These are phyloP conservation scores for Nothophoma quercina DNA, from an alignment of 2,329 filamentous ascomycete species.

Conservation along the genomic window DNA sequence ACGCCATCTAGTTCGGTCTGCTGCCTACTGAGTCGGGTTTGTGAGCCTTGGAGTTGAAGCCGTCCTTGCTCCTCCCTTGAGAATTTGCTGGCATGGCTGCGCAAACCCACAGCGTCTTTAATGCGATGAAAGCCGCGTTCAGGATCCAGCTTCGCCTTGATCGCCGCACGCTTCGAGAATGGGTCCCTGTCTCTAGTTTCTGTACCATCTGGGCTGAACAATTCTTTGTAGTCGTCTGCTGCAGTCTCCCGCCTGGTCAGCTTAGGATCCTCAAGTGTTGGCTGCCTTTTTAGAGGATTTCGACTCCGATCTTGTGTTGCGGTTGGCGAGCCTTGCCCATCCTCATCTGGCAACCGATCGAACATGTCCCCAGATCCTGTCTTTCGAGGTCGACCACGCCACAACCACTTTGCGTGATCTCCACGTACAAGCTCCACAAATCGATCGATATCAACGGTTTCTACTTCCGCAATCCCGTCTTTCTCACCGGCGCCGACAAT, in stretches of 20 bases:
- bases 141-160: constrained; percentile 82
- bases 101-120: constrained; percentile 78
- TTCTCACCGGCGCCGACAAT: constrained; percentile 87
- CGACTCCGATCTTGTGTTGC: constrained; percentile 58
- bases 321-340: constrained; percentile 63
- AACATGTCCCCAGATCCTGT: constrained; percentile 51
- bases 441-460: constrained; percentile 86
- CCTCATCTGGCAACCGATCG: constrained; percentile 47
- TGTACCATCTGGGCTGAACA: constrained; percentile 29
- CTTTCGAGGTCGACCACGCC: constrained; percentile 87
- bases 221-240: constrained; percentile 37
- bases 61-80: constrained; percentile 47
- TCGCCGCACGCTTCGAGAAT: constrained; percentile 67
- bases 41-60: constrained; percentile 21
- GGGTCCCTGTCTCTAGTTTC: constrained; percentile 62
- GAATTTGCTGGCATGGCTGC: constrained; percentile 51
- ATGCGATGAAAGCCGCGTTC: constrained; percentile 84
- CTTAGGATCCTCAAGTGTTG: constrained; percentile 45
- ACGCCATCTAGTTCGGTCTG: constrained; percentile 22
- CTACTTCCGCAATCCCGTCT: constrained; percentile 87
- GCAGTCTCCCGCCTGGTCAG: constrained; percentile 40
- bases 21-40: constrained; percentile 25
- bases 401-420: constrained; percentile 89
- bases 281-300: constrained; percentile 60
- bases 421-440: constrained; percentile 82